Percentiles rank a stretch among this genome's conserved stretches.
Conservation (phyloP, 2,329 filamentous ascomycete genomes). For the Aspergillus calidoustus region DNA sequence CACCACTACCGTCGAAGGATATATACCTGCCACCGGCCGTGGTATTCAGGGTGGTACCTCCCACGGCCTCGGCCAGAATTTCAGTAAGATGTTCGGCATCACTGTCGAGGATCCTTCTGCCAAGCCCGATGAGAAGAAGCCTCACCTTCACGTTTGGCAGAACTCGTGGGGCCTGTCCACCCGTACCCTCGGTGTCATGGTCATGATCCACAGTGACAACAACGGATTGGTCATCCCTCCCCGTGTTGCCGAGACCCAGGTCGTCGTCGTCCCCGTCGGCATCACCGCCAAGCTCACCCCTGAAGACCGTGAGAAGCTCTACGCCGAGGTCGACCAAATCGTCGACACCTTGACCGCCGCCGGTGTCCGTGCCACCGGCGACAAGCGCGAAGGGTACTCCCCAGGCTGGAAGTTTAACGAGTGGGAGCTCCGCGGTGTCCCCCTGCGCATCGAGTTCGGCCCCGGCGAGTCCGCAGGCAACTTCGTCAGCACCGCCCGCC, state of each 20-base stretch:
- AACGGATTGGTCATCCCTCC: constrained; percentile 93
- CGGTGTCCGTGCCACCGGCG: constrained; percentile 77
- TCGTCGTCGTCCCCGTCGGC: constrained; percentile 87
- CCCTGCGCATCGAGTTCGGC: constrained; percentile 91
- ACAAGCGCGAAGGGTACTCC: constrained; percentile 86
- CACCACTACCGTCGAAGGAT: constrained; percentile 95
- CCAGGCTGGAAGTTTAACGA: constrained; percentile 99
- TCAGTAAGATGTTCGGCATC: constrained; percentile 99
- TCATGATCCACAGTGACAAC: constrained; percentile 96
- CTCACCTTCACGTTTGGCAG: constrained; percentile 90
- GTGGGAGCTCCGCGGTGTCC: constrained; percentile 96
- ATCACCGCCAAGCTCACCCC: constrained; percentile 85
- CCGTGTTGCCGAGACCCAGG: constrained; percentile 82
- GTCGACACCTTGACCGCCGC: constrained; percentile 70
- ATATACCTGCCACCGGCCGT: constrained; percentile 92
- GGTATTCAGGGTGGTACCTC: constrained; percentile 97
- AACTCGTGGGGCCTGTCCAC: constrained; percentile 99
- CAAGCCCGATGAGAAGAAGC: constrained; percentile 73
- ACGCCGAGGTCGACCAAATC: constrained; percentile 75
- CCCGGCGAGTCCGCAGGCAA: constrained; percentile 89
- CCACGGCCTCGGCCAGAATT: constrained; percentile 95
- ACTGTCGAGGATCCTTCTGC: constrained; percentile 86
- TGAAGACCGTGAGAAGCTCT: constrained; percentile 77
- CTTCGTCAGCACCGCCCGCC: constrained; percentile 82
- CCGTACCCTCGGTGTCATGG: constrained; percentile 97